Evolutionary conservation across 768 basidiomycete species (phyloP).

Genomic region (Trametes cubensis): DNA sequence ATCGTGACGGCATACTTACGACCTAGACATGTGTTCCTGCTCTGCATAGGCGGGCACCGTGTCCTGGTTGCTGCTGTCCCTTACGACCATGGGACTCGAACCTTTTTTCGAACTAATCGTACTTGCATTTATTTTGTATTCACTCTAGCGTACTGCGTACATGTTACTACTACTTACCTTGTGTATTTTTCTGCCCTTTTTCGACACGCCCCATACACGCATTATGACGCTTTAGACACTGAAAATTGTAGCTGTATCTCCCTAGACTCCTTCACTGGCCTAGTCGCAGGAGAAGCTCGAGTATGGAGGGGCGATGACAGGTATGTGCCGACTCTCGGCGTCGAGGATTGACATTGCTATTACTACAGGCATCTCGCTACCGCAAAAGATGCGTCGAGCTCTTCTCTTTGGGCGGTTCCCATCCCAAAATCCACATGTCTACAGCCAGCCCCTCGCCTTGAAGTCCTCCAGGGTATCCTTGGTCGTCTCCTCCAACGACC

Average conservation of each 20-base stretch:
- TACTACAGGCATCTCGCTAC: no score
- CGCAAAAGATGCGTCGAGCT: background rate
- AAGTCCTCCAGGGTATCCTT: slow-evolving; percentile 47
- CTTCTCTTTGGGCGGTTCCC: no score
- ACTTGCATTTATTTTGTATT: background rate
- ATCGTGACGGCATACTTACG: background rate
- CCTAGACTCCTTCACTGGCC: background rate
- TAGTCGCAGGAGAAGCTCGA: background rate
- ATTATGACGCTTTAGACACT: slow-evolving; percentile 4
- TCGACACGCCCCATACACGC: background rate
- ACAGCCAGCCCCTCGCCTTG: slow-evolving; percentile 41
- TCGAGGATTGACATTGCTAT: background rate
- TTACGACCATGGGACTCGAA: slow-evolving; percentile 1
- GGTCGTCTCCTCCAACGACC: slow-evolving; percentile 42
- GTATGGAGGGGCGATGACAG: background rate
- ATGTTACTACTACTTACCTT: background rate
- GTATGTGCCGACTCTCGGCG: background rate
- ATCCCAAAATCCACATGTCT: background rate
- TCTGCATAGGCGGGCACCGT: background rate
- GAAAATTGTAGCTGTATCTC: background rate
- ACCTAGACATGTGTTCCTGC: no score
- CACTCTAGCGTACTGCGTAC: slow-evolving; percentile 1
- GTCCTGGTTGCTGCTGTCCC: background rate
- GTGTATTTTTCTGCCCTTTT: background rate
- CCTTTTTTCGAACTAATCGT: background rate